Evolutionary conservation across 148 eudicot species (phyloP), one percentile per base, ranked within the genome.

Genomic region (Polygonum maritimum): DNA sequence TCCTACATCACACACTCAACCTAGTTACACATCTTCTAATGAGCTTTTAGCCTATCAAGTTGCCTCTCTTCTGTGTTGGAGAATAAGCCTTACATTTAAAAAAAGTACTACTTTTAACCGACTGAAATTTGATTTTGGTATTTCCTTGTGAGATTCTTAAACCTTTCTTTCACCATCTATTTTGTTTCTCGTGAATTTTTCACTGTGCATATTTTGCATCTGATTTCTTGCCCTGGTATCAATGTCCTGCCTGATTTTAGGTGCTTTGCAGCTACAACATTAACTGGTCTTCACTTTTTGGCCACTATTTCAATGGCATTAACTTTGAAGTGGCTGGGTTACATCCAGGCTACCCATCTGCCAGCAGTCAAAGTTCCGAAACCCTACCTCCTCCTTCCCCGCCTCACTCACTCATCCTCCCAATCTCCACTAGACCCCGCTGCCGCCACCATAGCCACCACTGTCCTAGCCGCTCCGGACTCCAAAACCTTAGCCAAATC

Each of bases 381-480:
- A 36, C 21, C 71, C 71, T 67, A 36, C 41, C 71, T 67, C 71
- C 15, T 18, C 44, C 44, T 44, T 72, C 2, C 54, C 54, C n/a
- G 74, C 52, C 44, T 44, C 49, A 40, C 14, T 26, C 75, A 72
- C 49, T 71, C 74, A 18, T 16, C 26, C 74, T 3, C 47, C 47
- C 22, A 14, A 71, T 49, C 74, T 18, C 54, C 22, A 62, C 69
- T 21, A 33, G 4, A n/a, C 22, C 55, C 44, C 57, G 58, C 77
- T 75, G 21, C 36, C 78, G 69, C 77, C 76, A 18, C 36, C 78
- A 62, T 91, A 48, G 75, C 94, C 70, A 76, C 77, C 62, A 81
- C 89, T 8, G 74, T 91, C 70, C 92, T 91, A 73, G 76, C 82
- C 55, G 60, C 88, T 7, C 40, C 58, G 57, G 48, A 82, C 81